Evolutionary conservation across 169 alveolate species (phyloP), one percentile per base, ranked within the genome.

Genomic region (Plasmodium vinckei): DNA sequence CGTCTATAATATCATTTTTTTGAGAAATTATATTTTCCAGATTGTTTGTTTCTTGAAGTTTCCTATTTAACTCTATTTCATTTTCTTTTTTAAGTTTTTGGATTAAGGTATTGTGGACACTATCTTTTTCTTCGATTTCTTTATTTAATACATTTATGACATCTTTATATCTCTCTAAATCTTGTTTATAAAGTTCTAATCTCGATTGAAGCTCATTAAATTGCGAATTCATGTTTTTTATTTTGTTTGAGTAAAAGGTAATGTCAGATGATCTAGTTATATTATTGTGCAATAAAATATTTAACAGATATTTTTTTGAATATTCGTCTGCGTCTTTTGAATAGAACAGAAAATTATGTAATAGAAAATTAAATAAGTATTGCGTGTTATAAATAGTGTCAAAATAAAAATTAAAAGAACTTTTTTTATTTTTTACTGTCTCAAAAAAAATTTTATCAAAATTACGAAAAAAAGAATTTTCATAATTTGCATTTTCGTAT

Each of bases 311-410:
- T 56, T 86, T 86, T 86, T 86, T 86, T 25, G 91, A 86, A 69
- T 86, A 86, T 86, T 86, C 91, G 54, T 86, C 91, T 39, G 91
- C 91, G 68, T 86, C 91, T 72, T 86, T 86, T 39, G 91, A 86
- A 65, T 86, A 86, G 44, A 86, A 86, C 61, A 86, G 70, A 60
- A 86, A 86, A 60, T 86, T 86, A 65, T 86, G 91, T 60, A 86
- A 86, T 59, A 86, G 61, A 70, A 86, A 86, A 70, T 86, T 86
- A 59, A 86, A 86, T 60, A 86, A 86, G 71, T 86, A 86, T 42
- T 86, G 91, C 15, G 91, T 86, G 60, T 86, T 86, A 59, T 86
- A 86, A 13, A 86, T 86, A 21, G 84, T 86, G 49, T 86, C 91
- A 86, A 86, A 86, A 86, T 86, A 86, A 86, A 86, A 86, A 72